Conservation (phyloP, 139 green algal species). For the Spirogloea muscicola region DNA sequence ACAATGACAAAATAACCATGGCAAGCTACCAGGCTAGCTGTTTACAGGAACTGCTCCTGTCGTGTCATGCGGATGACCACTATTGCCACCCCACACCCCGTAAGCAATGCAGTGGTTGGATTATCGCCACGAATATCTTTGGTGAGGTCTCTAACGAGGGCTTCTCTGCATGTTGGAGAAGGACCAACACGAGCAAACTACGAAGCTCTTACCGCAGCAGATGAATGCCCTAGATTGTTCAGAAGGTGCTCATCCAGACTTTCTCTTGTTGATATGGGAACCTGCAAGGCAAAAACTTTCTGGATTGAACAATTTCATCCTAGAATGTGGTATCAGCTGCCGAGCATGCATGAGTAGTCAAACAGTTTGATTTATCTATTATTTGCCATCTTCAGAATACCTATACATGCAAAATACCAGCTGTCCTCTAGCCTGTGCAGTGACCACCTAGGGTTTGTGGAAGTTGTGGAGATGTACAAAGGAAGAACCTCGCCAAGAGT, state of each 20-base stretch:
- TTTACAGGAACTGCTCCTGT: not conserved
- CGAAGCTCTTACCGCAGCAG: too few species aligned
- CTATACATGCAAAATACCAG: not conserved
- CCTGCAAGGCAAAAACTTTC: too few species aligned
- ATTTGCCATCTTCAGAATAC: not conserved
- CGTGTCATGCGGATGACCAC: not conserved
- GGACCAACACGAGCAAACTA: too few species aligned
- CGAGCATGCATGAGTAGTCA: not conserved
- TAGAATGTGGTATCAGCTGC: not conserved
- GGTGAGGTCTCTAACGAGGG: too few species aligned
- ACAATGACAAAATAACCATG: not conserved
- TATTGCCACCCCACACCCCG: not conserved
- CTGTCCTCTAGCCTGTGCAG: not conserved
- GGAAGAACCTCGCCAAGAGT: constrained; percentile 69
- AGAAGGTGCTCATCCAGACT: too few species aligned
- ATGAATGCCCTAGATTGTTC: too few species aligned
- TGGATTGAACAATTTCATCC: constrained; percentile 6
- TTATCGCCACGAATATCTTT: not conserved
- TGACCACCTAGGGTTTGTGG: not conserved
- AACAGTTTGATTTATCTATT: not conserved
- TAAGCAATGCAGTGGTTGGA: not conserved
- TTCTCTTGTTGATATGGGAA: too few species aligned
- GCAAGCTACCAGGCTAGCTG: not conserved
- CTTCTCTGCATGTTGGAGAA: too few species aligned
- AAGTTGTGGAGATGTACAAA: not conserved